Evolutionary conservation across 352 stramenopile species (phyloP), one percentile per base, ranked within the genome.

Genomic region (Phytopythium chamaehyphon): DNA sequence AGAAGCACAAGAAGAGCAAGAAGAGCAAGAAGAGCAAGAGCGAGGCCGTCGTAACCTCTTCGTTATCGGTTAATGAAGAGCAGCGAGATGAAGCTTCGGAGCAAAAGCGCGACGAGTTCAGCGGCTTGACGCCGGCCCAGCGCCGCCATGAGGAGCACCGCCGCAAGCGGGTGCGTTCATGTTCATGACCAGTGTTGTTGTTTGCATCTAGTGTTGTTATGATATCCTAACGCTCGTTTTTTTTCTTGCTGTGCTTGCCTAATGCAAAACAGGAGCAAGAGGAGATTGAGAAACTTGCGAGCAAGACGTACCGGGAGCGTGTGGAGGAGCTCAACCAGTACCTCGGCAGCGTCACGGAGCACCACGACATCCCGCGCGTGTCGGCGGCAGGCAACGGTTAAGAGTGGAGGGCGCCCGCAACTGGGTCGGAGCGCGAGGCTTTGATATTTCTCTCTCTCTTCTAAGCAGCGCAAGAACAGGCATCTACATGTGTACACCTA

Each of bases 301-400:
- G 70, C 35, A 93, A 93, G 62, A 97, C 88, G 28, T 96, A 97
- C 62, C 73, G 91, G 52, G 82, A 97, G 61, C 74, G 89, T 47
- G 90, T 99, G 10, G 96, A 99, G 69, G 87, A 98, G 59, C 97
- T 98, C 59, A 99, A 98, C 67, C 77, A 97, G 70, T 94, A 98
- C 51, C 76, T 99, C 11, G 79, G 89, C 35, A 92, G 84, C 37
- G 73, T 98, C 50, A 99, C 96, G 1, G 96, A 99, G 75, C 94
- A 98, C 61, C 98, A 99, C 72, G 96, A 99, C 66, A 96, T 99
- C 62, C 96, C 96, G 56, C 83, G 96, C 40, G 92, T 90, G 39
- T 96, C 81, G 2, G 90, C 89, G 51, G 90, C 90, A 47, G 90
- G 90, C 45, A 97, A 97, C 45, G 90, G 90, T 55, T 97, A 82